Base-by-base conservation (phyloP, 441 rosid genomes). In the Gossypium aridum region DNA sequence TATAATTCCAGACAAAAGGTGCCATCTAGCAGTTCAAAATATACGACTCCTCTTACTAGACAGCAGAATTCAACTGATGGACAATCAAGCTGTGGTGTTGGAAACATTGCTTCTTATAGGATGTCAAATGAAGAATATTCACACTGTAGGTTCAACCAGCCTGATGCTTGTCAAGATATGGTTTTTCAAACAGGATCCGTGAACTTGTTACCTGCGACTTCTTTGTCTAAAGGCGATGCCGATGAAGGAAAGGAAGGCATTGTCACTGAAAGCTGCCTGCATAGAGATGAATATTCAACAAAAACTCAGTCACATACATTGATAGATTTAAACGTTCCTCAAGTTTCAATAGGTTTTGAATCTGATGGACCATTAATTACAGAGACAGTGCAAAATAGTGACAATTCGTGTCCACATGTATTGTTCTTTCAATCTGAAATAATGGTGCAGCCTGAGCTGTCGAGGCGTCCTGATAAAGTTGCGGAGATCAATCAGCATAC, bases 281-380 rank as follows among this genome's bases (percentile, higher is more conserved):
- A 20, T 63, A 31, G 59, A 28, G 79, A 80, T 77, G 72, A 63
- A 51, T 85, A 81, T 67, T 74, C 61, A 4, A 84, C 69, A 49
- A 80, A 74, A 62, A 70, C 20, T 67, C 80, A 75, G 65, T 60
- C 65, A 49, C 82, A 79, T 17, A 70, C 82, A 69, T 71, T 76
- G 70, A 82, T 90, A 19, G 88, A 90, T 79, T 81, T 88, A 81
- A 92, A 88, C 67, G 69, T 87, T 51, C 87, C 89, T 43, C 87
- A 79, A 68, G 79, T 84, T 66, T 81, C 87, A 74, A 71, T 78
- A 39, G 87, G 83, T 68, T 75, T 69, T 20, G 87, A 71, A 76
- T 67, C 56, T 63, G 77, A 75, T 20, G 86, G 78, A 73, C 80
- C 77, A 53, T 63, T 76, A 56, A 63, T 43, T 56, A 45, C 63